Base-by-base conservation (phyloP, 108 stramenopile species). In the Heterococcus sp. region DNA sequence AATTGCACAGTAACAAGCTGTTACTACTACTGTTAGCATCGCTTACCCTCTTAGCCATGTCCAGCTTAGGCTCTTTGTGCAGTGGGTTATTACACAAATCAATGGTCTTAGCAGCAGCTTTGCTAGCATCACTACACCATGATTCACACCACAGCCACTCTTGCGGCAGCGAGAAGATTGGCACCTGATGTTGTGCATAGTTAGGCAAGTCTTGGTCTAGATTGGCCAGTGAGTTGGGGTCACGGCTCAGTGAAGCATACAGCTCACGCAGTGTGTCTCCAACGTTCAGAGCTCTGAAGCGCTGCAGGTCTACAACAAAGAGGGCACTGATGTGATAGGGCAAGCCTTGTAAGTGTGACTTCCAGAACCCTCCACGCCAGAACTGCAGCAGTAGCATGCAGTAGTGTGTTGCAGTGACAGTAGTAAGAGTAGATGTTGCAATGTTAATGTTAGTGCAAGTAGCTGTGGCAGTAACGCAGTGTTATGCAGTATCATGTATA, bases 131-230 rank as follows among this genome's bases (percentile, higher is more conserved):
- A 2, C 92, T 92, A 86, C 98, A 99, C 98, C 98, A 99, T n/a
- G 91, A 88, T 82, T 99, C 98, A 83, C 98, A 99, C 98, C 98
- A 99, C 30, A 99, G 88, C 98, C 98, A 99, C 79, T 97, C 95
- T 74, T 97, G 96, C 8, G 97, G 97, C 27, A 85, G 65, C 26
- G 84, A 84, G 14, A 70, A 75, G 5, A 84, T 84, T 0, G 83
- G 83, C 31, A 84, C 78, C 78, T 80, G 46, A 75, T 92, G 88
- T 79, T 97, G 96, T 2, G 93, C 94, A 69, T 95, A 99, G 83
- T 99, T 99, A 5, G 98, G 98, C 72, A 99, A 84, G 75, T 99
- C 98, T 89, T 99, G 98, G 76, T 97, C 98, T 65, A 98, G 87
- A 72, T 99, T 99, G 27, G 95, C 88, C 32, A 99, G 86, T 80